phyloP scores from a whole-genome alignment of 352 stramenopile species.

The Phytophthora pinifolia region DNA sequence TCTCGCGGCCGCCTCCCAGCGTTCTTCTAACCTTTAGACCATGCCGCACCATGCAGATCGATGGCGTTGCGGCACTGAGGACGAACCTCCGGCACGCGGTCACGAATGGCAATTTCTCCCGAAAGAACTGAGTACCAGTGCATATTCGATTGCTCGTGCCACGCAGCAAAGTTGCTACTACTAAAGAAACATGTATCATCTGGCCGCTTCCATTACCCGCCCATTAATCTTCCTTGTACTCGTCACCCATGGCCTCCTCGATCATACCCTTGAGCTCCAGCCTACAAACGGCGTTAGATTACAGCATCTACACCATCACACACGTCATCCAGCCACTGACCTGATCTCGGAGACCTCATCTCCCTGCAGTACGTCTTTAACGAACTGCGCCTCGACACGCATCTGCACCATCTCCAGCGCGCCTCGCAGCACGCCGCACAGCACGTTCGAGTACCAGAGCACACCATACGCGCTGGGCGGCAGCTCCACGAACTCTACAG shows the following conservation, averaged over 20 bases:
- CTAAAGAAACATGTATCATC: too few relatives aligned
- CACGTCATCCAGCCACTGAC: conserved; percentile 30
- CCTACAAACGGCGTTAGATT: conserved; percentile 17
- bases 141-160: too few relatives aligned
- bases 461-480: conserved; percentile 85
- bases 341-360: conserved; percentile 87
- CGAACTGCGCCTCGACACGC: conserved; percentile 81
- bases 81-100: too few relatives aligned
- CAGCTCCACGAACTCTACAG: conserved; percentile 89
- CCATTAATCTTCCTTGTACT: conserved; percentile 86
- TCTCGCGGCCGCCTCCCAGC: conserved; percentile 48
- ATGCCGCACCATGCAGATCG: neutral
- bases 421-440: conserved; percentile 95
- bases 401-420: conserved; percentile 96
- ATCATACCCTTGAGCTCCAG: conserved; percentile 90
- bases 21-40: conserved; percentile 47
- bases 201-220: too few relatives aligned
- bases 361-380: conserved; percentile 85
- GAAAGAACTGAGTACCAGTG: too few relatives aligned
- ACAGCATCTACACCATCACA: neutral
- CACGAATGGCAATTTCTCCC: too few relatives aligned
- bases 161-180: too few relatives aligned
- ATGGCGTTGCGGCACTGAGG: too few relatives aligned
- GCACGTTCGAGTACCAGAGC: conserved; percentile 96
- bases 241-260: conserved; percentile 85